Conservation (phyloP, 345 rosid species). For the Ricinus communis region DNA sequence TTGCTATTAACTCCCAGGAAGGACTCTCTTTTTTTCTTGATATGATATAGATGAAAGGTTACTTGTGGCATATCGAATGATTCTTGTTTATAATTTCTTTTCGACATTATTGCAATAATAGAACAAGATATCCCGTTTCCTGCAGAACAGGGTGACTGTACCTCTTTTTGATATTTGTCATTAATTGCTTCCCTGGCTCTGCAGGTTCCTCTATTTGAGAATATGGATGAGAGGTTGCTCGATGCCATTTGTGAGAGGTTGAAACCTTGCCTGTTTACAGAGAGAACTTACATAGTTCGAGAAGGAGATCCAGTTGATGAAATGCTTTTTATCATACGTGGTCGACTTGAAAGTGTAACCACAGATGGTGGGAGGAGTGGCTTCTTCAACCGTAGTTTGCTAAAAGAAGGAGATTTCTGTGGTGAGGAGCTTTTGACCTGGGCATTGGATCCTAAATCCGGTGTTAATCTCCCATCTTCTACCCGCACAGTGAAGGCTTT, state of each 20-base stretch:
- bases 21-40: too few relatives aligned
- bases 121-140: too few relatives aligned
- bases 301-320: slow-evolving; percentile 98
- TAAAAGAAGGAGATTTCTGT: slow-evolving; percentile 92
- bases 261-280: slow-evolving; percentile 81
- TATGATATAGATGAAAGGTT: too few relatives aligned
- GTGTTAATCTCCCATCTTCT: slow-evolving; percentile 90
- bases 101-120: too few relatives aligned
- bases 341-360: slow-evolving; percentile 91
- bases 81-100: too few relatives aligned
- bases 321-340: slow-evolving; percentile 96
- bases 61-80: too few relatives aligned
- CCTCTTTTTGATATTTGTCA: neutral
- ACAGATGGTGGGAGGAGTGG: slow-evolving; percentile 98
- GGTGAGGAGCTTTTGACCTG: slow-evolving; percentile 96
- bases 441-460: slow-evolving; percentile 95
- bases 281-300: slow-evolving; percentile 70
- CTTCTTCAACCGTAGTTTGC: slow-evolving; percentile 75
- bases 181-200: slow-evolving; percentile 11
- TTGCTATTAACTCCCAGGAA: too few relatives aligned
- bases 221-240: slow-evolving; percentile 89
- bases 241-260: slow-evolving; percentile 96
- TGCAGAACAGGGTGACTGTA: neutral
- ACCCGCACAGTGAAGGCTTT: slow-evolving; percentile 88
- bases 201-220: slow-evolving; percentile 91